Conservation (phyloP, 2,329 filamentous ascomycete species). For the Dryadomyces quercivorus region DNA sequence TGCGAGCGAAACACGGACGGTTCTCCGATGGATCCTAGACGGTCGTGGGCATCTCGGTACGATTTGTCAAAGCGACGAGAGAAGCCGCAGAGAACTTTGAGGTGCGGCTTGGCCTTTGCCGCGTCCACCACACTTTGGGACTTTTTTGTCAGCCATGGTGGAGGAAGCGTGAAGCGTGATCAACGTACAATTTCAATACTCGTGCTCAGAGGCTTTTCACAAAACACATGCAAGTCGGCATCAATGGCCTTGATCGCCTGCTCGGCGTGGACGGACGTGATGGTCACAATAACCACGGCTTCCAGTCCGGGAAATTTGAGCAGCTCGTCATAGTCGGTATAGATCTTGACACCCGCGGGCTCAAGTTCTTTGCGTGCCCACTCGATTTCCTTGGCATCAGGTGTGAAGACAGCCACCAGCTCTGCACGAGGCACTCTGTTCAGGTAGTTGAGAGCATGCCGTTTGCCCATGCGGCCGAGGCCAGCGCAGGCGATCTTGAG, state of each 20-base stretch:
- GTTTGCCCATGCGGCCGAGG: conserved; percentile 4
- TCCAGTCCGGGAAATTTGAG: not conserved
- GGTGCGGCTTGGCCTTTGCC: not conserved
- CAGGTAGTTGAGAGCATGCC: conserved; percentile 2
- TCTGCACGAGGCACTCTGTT: not conserved
- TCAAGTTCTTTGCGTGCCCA: conserved; percentile 3
- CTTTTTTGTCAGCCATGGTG: not conserved
- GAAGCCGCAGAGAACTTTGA: conserved; percentile 3
- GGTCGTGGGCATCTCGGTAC: conserved; percentile 1
- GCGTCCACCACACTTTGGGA: not conserved
- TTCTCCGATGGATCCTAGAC: not conserved
- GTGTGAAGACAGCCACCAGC: conserved; percentile 1
- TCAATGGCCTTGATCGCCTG: conserved; percentile 3
- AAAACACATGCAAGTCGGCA: conserved; percentile 2
- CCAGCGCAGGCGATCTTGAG: not conserved
- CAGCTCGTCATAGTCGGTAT: not conserved
- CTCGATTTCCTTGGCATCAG: not conserved
- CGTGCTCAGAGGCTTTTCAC: conserved; percentile 3
- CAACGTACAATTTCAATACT: not conserved
- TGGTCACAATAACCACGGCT: conserved; percentile 1
- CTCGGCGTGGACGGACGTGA: conserved; percentile 2
- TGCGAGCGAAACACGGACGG: conserved; percentile 3
- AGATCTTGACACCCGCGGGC: not conserved
- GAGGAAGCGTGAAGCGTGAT: not conserved
- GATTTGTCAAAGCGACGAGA: conserved; percentile 4